Evolutionary conservation across 1,139 yeast genomes (phyloP).

Genomic region (Kodamaea fungicola): DNA sequence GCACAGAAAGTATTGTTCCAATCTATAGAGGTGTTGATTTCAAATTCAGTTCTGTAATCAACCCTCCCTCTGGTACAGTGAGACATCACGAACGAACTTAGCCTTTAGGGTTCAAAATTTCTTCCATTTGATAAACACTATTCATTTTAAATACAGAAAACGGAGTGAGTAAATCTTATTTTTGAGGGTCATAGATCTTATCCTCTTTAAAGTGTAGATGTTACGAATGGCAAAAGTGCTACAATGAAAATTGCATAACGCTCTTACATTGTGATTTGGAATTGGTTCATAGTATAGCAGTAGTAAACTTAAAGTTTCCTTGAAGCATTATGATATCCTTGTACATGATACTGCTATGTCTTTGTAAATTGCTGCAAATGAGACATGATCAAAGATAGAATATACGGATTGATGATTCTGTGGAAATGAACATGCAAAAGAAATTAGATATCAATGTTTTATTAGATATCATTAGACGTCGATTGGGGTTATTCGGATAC

Average conservation of each 20-base stretch:
- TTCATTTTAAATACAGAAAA: constrained; percentile 62
- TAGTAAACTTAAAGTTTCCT: too few relatives aligned
- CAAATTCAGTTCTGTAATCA: constrained; percentile 40
- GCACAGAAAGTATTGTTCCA: constrained; percentile 58
- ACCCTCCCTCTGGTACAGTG: constrained; percentile 57
- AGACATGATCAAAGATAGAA: too few relatives aligned
- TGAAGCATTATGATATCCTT: too few relatives aligned
- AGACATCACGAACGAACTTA: constrained; percentile 47
- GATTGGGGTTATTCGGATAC: background rate
- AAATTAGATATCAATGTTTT: too few relatives aligned
- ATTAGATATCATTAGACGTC: too few relatives aligned
- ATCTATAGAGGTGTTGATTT: constrained; percentile 34
- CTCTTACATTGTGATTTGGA: too few relatives aligned
- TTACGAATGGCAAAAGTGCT: background rate
- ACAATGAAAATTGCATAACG: too few relatives aligned
- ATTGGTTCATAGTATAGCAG: too few relatives aligned
- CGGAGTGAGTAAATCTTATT: constrained; percentile 23
- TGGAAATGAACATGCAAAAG: too few relatives aligned
- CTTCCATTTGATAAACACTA: constrained; percentile 45
- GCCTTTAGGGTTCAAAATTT: constrained; percentile 32
- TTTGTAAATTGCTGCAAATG: too few relatives aligned
- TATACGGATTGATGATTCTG: too few relatives aligned
- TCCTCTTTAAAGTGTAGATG: constrained; percentile 22
- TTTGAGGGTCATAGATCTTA: constrained; percentile 34
- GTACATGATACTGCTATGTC: too few relatives aligned